phyloP scores from a whole-genome alignment of 208 protist genomes.

The Leishmania tarentolae region DNA sequence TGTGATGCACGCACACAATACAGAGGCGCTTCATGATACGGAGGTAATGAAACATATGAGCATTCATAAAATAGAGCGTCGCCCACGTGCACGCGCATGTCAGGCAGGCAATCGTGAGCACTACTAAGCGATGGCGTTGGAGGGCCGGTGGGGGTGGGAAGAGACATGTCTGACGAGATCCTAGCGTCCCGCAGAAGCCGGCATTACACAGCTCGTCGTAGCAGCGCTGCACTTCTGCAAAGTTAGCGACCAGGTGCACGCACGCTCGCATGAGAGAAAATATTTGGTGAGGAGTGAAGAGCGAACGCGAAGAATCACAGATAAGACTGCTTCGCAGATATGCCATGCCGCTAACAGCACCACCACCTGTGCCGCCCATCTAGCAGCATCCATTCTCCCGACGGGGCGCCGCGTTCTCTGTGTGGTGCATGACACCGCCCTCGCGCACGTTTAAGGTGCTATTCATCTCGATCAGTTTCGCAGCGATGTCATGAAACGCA shows the following conservation, averaged over 20 bases:
- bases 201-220: not conserved
- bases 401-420: constrained; percentile 19
- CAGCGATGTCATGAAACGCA: constrained; percentile 66
- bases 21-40: not conserved
- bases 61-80: not conserved
- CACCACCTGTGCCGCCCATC: not conserved
- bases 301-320: not conserved
- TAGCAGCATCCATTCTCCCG: constrained; percentile 9
- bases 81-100: not conserved
- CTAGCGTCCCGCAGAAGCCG: not conserved
- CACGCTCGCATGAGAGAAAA: not conserved
- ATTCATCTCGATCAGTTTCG: constrained; percentile 54
- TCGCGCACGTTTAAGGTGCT: constrained; percentile 66
- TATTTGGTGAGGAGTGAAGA: not conserved
- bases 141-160: not conserved
- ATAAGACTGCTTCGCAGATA: not conserved
- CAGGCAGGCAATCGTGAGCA: not conserved
- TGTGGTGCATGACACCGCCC: constrained; percentile 60
- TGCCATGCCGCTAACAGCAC: not conserved
- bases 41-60: not conserved
- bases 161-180: not conserved
- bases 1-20: not conserved
- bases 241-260: not conserved
- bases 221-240: not conserved
- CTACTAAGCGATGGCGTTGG: not conserved